Conservation (phyloP, 2,329 filamentous ascomycete species). For the Paecilomyces formosus region DNA sequence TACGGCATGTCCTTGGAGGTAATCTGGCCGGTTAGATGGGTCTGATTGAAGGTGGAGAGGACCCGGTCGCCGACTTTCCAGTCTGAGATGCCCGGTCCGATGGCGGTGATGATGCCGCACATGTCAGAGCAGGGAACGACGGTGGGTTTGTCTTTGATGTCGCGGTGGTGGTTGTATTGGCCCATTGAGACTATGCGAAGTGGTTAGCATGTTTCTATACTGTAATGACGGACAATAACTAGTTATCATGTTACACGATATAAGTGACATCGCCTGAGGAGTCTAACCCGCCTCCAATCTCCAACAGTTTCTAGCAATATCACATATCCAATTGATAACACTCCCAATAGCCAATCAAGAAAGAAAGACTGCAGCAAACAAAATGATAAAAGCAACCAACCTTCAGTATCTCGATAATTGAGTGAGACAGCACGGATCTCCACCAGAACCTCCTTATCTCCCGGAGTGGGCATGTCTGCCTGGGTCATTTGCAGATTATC, state of each 20-base stretch:
- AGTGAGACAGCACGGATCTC: slow-evolving; percentile 46
- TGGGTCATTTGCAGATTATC: slow-evolving; percentile 44
- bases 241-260: not conserved
- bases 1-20: slow-evolving; percentile 47
- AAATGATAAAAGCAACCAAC: slow-evolving; percentile 6
- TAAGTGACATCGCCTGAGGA: not conserved
- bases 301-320: not conserved
- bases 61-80: slow-evolving; percentile 58
- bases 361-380: not conserved
- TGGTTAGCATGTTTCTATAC: not conserved
- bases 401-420: slow-evolving; percentile 46
- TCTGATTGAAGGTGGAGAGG: slow-evolving; percentile 52
- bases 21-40: slow-evolving; percentile 53
- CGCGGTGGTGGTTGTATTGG: slow-evolving; percentile 59
- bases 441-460: slow-evolving; percentile 47
- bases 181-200: slow-evolving; percentile 52
- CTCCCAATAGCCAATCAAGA: not conserved
- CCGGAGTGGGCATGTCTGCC: slow-evolving; percentile 41
- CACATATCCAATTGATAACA: not conserved
- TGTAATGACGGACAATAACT: not conserved
- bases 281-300: not conserved
- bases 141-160: slow-evolving; percentile 33
- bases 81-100: slow-evolving; percentile 40
- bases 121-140: slow-evolving; percentile 64
- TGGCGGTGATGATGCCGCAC: slow-evolving; percentile 53